Evolutionary conservation across 441 rosid genomes (phyloP).

Genomic region (Raphanus hybrid): DNA sequence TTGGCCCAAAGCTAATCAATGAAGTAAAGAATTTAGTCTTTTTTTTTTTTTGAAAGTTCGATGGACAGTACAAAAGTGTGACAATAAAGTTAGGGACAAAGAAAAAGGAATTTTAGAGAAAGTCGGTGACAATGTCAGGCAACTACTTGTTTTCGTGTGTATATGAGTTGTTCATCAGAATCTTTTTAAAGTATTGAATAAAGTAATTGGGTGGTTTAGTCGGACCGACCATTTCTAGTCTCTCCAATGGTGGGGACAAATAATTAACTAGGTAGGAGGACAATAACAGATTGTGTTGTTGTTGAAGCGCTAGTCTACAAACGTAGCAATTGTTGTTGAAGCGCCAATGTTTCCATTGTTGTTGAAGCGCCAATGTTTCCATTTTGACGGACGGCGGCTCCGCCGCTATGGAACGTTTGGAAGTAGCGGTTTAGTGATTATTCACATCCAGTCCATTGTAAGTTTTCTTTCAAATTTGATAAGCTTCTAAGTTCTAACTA

Average conservation of each 20-base stretch:
- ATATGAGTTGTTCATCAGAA: constrained; percentile 33
- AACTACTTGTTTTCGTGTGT: constrained; percentile 13
- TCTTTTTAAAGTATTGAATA: constrained; percentile 18
- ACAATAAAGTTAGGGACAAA: background rate
- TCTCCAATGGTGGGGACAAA: constrained; percentile 28
- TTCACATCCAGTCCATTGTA: background rate
- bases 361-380: background rate
- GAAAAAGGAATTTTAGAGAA: background rate
- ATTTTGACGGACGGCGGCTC: background rate
- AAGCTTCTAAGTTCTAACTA: no score
- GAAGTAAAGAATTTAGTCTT: background rate
- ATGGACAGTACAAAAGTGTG: background rate
- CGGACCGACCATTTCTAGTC: constrained; percentile 38
- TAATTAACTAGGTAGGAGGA: background rate
- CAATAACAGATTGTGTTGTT: constrained; percentile 20
- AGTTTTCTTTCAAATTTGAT: no score
- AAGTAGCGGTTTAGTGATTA: background rate
- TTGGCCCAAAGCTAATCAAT: constrained; percentile 3
- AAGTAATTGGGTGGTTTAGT: constrained; percentile 18
- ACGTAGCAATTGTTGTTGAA: background rate
- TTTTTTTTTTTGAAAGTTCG: constrained; percentile 17
- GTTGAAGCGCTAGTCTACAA: constrained; percentile 3
- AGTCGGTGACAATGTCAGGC: constrained; percentile 25
- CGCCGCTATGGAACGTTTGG: background rate
- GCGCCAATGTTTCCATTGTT: background rate